phyloP scores from a whole-genome alignment of 306 rosid species.

The Cicer yamashitae region DNA sequence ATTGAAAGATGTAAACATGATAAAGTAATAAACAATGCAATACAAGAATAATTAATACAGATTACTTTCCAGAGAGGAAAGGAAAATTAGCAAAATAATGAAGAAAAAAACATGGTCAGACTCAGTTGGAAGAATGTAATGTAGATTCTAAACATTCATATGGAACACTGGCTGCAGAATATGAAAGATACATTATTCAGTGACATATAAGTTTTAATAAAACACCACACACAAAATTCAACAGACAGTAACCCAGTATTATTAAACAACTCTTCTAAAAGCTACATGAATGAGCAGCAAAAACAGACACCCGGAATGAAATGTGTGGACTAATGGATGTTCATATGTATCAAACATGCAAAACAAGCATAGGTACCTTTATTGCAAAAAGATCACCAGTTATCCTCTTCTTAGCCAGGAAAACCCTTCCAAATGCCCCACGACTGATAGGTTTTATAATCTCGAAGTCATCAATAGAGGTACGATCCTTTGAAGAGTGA shows the following conservation, averaged over 20 bases:
- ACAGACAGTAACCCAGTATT: background rate
- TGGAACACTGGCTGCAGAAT: conserved; percentile 19
- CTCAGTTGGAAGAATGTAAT: background rate
- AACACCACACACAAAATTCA: conserved; percentile 13
- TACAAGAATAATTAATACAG: background rate
- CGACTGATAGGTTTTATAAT: conserved; percentile 97
- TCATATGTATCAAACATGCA: conserved; percentile 19
- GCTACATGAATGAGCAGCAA: conserved; percentile 20
- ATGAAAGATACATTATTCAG: conserved; percentile 17
- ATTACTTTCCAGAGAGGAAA: background rate
- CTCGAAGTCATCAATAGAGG: conserved; percentile 95
- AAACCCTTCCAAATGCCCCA: conserved; percentile 99
- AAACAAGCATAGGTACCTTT: conserved; percentile 61
- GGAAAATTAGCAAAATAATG: conserved; percentile 5
- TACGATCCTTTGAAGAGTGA: conserved; percentile 90
- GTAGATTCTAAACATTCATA: conserved; percentile 2
- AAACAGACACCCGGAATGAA: background rate
- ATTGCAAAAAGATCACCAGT: conserved; percentile 99
- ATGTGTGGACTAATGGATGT: conserved; percentile 7
- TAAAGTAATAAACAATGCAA: conserved; percentile 25
- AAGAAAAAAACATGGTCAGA: conserved; percentile 13
- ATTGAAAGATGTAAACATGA: conserved; percentile 24
- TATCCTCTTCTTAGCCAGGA: conserved; percentile 96
- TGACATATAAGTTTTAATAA: conserved; percentile 22
- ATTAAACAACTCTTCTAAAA: conserved; percentile 33